Evolutionary conservation across 2,329 filamentous ascomycete species (phyloP).

Genomic region (Pseudogymnoascus sp.): DNA sequence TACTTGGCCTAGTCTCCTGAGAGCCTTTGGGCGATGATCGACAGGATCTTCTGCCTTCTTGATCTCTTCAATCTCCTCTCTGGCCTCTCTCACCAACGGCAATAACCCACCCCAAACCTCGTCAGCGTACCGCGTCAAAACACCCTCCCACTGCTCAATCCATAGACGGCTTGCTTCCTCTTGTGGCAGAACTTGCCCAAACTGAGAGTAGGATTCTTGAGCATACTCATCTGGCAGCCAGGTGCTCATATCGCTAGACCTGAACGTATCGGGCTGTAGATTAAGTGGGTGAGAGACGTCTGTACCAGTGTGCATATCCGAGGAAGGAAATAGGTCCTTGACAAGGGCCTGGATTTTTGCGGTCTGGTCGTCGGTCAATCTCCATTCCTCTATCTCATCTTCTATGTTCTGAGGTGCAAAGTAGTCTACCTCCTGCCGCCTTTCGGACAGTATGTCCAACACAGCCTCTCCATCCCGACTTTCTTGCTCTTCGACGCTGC

Average conservation of each 20-base stretch:
- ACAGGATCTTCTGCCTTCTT: conserved; percentile 21
- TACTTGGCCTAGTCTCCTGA: conserved; percentile 15
- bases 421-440: conserved; percentile 22
- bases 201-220: conserved; percentile 17
- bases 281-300: conserved; percentile 22
- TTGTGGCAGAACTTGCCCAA: conserved; percentile 11
- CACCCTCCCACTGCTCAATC: conserved; percentile 50
- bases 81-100: conserved; percentile 50
- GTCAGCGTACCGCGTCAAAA: conserved; percentile 53
- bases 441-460: conserved; percentile 34
- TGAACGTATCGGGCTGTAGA: conserved; percentile 19
- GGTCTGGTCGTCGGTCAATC: conserved; percentile 25
- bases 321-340: conserved; percentile 22
- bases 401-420: conserved; percentile 22
- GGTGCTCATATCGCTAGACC: conserved; percentile 7
- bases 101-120: conserved; percentile 63
- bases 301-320: conserved; percentile 18
- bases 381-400: conserved; percentile 27
- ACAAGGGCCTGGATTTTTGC: conserved; percentile 24
- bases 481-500: conserved; percentile 24
- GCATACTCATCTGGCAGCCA: conserved; percentile 23
- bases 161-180: conserved; percentile 34
- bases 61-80: conserved; percentile 46
- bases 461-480: conserved; percentile 37
- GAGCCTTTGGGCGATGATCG: conserved; percentile 12